Base-by-base conservation (phyloP, 2,329 filamentous ascomycete genomes). In the Rhexocercosporidium sp. region DNA sequence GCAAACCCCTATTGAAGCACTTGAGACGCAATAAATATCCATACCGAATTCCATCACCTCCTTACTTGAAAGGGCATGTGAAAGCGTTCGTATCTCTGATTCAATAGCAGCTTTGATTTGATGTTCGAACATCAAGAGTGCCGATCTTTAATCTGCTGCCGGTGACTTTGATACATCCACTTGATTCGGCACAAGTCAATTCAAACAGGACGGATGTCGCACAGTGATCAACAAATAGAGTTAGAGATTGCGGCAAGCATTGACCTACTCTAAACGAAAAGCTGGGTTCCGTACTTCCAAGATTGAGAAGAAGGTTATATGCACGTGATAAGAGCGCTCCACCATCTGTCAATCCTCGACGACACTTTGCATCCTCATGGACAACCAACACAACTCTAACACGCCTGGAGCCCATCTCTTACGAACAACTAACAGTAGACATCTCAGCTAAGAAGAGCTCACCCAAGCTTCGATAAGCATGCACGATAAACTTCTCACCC, bases 271-370 rank as follows among this genome's bases (percentile, higher is more conserved):
- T 53, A 53, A 53, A 53, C 27, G 14, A 53, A 31, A 11, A 53
- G 20, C 49, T 53, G 49, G 49, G 27, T 31, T 9, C 22, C 49
- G 1, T n/a, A 8, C 3, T 53, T 8, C 27, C 49, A 5, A n/a
- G 49, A 18, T 53, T n/a, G 22, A 22, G n/a, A 5, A 31, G 25
- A 53, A 18, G 25, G 16, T n/a, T 53, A n/a, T 8, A 20, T 39
- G 53, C 53, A 57, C 53, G 31, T 57, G 53, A 22, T n/a, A 22
- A 18, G 27, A 29, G 11, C 11, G 27, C 37, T 56, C 27, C 29
- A 37, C 51, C 18, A 27, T 11, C 29, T 57, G n/a, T 39, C 51
- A 56, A 57, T 57, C 53, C 34, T 57, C n/a, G 31, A 57, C 53
- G 25, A 29, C 31, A 25, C 29, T 3, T 39, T 39, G 34, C 31